Base-by-base conservation (phyloP, 2,329 filamentous ascomycete species). In the Domatiomyces catenatus region DNA sequence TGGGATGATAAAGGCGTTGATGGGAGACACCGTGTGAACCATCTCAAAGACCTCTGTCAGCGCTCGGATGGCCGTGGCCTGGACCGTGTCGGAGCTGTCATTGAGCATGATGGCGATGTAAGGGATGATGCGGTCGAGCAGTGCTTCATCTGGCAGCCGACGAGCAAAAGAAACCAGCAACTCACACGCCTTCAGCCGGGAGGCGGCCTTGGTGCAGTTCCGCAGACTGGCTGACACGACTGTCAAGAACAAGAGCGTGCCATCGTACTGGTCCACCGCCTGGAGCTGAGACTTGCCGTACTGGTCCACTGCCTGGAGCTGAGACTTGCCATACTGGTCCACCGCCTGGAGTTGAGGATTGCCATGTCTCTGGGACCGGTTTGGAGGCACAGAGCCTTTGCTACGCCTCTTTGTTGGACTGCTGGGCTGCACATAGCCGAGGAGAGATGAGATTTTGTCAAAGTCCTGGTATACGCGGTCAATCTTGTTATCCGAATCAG, bases 391-490 rank as follows among this genome's bases (percentile, higher is more conserved):
- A 59, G 60, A 51, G 63, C 56, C 39, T 60, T 61, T 53, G 49
- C 49, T 32, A 8, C n/a, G 1, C 15, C n/a, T 17, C 2, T 32
- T 12, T 12, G 12, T 17, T 17, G 17, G 17, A n/a, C 24, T 39
- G 22, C 50, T 42, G 12, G 49, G 52, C n/a, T 54, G 53, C 22
- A 52, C 55, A 47, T 60, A 87, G 12, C 86, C 89, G 1, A 98
- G 75, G 52, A 94, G 93, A 63, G 93, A 94, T 0, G 90, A 88
- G 48, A 98, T 94, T 66, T 96, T 98, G 65, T 98, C 92, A 67
- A 95, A 96, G 62, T 98, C 92, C 59, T 85, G 80, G 62, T 85
- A 96, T 0, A 98, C 83, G 44, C 88, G 80, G 60, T 96, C 87
- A 61, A 98, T 96, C 43, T 92, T 80, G 58, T 95, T 88, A 65